These are phyloP conservation scores for Pleurostoma richardsiae DNA, from an alignment of 2,329 filamentous ascomycete species.

Conservation along the genomic window DNA sequence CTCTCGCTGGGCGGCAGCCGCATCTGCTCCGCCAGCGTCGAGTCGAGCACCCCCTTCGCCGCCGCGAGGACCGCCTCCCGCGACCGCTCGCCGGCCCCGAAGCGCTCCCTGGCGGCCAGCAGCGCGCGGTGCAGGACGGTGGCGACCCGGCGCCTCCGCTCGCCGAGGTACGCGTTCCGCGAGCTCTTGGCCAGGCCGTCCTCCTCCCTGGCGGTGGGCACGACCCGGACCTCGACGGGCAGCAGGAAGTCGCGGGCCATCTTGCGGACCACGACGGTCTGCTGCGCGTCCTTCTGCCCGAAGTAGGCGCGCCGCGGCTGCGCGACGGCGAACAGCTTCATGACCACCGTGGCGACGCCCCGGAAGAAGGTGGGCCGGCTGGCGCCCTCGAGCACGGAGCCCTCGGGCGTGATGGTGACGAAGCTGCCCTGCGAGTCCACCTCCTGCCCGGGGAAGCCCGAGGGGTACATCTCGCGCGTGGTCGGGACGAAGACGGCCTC, in stretches of 20 bases:
- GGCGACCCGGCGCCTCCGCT: slow-evolving; percentile 65
- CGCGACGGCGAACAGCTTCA: slow-evolving; percentile 86
- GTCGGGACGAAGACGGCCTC: slow-evolving; percentile 82
- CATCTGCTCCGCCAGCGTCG: slow-evolving; percentile 56
- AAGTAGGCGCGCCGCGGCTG: slow-evolving; percentile 80
- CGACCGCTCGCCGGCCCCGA: slow-evolving; percentile 46
- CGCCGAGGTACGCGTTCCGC: slow-evolving; percentile 86
- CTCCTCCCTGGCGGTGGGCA: slow-evolving; percentile 66
- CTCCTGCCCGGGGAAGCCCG: slow-evolving; percentile 66
- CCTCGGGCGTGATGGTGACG: slow-evolving; percentile 83
- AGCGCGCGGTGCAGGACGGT: slow-evolving; percentile 69
- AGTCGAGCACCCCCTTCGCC: slow-evolving; percentile 56
- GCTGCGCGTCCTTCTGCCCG: slow-evolving; percentile 96
- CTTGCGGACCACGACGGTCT: slow-evolving; percentile 82
- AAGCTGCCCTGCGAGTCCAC: slow-evolving; percentile 79
- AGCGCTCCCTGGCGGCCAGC: slow-evolving; percentile 63
- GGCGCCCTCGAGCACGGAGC: slow-evolving; percentile 74
- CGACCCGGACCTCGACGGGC: slow-evolving; percentile 67
- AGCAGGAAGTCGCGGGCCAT: slow-evolving; percentile 87
- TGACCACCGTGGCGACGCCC: slow-evolving; percentile 92
- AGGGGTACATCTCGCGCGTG: slow-evolving; percentile 83
- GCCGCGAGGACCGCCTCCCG: slow-evolving; percentile 67
- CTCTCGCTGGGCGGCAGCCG: slow-evolving; percentile 54
- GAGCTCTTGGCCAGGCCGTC: slow-evolving; percentile 91
- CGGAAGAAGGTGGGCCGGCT: slow-evolving; percentile 92